phyloP scores from a whole-genome alignment of 805 yeast species.

The Pichia ethanolica region DNA sequence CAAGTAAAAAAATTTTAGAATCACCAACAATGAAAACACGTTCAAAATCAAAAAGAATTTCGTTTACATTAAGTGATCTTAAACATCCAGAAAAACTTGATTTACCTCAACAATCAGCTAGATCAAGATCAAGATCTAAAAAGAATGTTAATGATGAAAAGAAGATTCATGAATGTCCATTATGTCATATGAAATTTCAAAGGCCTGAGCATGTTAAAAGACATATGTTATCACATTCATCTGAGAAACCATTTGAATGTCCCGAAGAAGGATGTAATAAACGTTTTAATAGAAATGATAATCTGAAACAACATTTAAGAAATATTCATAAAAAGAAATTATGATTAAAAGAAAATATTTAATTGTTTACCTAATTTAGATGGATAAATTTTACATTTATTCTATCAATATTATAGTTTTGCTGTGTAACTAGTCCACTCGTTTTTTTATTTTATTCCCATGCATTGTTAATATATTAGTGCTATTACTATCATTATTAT shows the following conservation, averaged over 20 bases:
- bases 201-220: conserved; percentile 68
- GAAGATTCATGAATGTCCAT: conserved; percentile 57
- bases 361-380: too few species aligned
- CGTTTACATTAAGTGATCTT: conserved; percentile 10
- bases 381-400: too few species aligned
- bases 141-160: conserved; percentile 34
- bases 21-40: conserved; percentile 3
- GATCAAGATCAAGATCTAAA: conserved; percentile 28
- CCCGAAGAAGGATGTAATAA: conserved; percentile 45
- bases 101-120: conserved; percentile 28
- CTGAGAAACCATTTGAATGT: conserved; percentile 52
- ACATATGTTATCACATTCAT: conserved; percentile 50
- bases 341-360: background rate
- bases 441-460: too few species aligned
- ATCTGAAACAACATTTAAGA: conserved; percentile 53
- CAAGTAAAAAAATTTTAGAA: conserved; percentile 1
- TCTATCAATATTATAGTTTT: too few species aligned
- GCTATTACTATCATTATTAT: too few species aligned
- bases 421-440: too few species aligned
- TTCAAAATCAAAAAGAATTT: conserved; percentile 7
- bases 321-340: conserved; percentile 40
- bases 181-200: conserved; percentile 56
- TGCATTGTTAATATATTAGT: too few species aligned
- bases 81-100: conserved; percentile 24
- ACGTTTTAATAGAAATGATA: conserved; percentile 52